These are phyloP conservation scores for Tetracentron sinense DNA, from an alignment of 164 flowering plant genomes.

Conservation along the genomic window DNA sequence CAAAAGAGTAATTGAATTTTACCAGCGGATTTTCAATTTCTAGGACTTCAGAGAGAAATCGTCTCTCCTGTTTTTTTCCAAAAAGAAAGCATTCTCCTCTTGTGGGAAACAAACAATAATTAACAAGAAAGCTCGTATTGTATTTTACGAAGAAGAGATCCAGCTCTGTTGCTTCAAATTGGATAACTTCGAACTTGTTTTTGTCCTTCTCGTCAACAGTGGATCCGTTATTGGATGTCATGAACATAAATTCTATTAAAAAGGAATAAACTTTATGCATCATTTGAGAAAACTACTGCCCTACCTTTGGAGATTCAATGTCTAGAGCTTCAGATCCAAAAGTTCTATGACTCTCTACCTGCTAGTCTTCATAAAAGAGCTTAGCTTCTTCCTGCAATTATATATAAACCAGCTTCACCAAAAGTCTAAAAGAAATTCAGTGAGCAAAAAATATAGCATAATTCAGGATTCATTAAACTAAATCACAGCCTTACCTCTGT, in stretches of 20 bases:
- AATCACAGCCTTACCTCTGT: background rate
- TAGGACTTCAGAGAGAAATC: constrained; percentile 26
- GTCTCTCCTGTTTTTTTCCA: constrained; percentile 18
- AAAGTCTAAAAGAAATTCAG: background rate
- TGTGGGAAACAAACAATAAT: constrained; percentile 2
- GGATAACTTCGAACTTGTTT: constrained; percentile 19
- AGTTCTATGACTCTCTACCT: constrained; percentile 4
- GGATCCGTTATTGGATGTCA: background rate
- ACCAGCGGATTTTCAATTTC: constrained; percentile 34
- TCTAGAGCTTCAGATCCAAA: constrained; percentile 9
- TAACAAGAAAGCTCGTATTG: background rate
- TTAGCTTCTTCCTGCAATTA: background rate
- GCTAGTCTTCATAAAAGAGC: background rate
- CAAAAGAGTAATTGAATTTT: no score
- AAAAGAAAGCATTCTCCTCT: constrained; percentile 31
- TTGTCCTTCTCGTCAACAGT: constrained; percentile 14
- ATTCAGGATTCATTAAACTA: background rate
- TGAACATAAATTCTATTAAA: background rate
- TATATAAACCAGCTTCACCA: background rate
- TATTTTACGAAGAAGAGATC: constrained; percentile 36
- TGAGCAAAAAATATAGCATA: background rate
- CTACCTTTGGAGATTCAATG: constrained; percentile 10
- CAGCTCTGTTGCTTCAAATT: constrained; percentile 62
- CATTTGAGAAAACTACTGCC: background rate
- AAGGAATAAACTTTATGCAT: no score